Evolutionary conservation across 345 rosid species (phyloP).

Genomic region (Boechera stricta): DNA sequence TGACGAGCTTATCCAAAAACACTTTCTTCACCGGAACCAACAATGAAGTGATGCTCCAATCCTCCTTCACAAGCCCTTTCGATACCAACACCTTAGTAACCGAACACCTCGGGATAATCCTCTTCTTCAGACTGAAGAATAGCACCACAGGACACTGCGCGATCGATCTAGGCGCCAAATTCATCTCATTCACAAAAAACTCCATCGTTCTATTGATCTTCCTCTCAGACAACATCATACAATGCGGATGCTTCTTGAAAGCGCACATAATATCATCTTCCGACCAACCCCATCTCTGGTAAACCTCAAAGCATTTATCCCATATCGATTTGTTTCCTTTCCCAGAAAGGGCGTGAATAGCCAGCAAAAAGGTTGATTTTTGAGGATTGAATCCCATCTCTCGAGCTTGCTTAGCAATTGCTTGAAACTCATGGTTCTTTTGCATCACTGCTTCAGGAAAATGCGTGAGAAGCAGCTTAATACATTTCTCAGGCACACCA

Average conservation of each 20-base stretch:
- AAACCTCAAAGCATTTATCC: slow-evolving; percentile 55
- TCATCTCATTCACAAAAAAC: slow-evolving; percentile 58
- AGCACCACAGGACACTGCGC: slow-evolving; percentile 49
- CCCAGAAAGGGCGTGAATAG: slow-evolving; percentile 54
- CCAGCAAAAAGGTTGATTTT: slow-evolving; percentile 53
- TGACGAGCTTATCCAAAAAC: slow-evolving; percentile 55
- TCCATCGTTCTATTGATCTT: slow-evolving; percentile 56
- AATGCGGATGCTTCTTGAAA: slow-evolving; percentile 57
- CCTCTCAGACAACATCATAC: slow-evolving; percentile 59
- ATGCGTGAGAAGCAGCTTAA: slow-evolving; percentile 52
- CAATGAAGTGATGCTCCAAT: slow-evolving; percentile 50
- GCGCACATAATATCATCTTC: slow-evolving; percentile 53
- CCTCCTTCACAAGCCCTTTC: slow-evolving; percentile 54
- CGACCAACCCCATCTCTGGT: slow-evolving; percentile 63
- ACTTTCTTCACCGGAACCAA: slow-evolving; percentile 47
- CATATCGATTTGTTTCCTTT: slow-evolving; percentile 51
- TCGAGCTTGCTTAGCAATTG: slow-evolving; percentile 45
- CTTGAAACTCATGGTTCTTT: slow-evolving; percentile 44
- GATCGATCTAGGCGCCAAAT: slow-evolving; percentile 42
- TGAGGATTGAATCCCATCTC: slow-evolving; percentile 60
- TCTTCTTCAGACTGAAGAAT: slow-evolving; percentile 57
- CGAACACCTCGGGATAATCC: slow-evolving; percentile 59
- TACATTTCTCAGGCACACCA: slow-evolving; percentile 49
- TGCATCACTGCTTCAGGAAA: slow-evolving; percentile 59
- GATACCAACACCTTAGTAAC: slow-evolving; percentile 49